Evolutionary conservation across 495 filamentous ascomycete species (phyloP), one percentile per base, ranked within the genome.

Genomic region (Aspergillus kassunensis): DNA sequence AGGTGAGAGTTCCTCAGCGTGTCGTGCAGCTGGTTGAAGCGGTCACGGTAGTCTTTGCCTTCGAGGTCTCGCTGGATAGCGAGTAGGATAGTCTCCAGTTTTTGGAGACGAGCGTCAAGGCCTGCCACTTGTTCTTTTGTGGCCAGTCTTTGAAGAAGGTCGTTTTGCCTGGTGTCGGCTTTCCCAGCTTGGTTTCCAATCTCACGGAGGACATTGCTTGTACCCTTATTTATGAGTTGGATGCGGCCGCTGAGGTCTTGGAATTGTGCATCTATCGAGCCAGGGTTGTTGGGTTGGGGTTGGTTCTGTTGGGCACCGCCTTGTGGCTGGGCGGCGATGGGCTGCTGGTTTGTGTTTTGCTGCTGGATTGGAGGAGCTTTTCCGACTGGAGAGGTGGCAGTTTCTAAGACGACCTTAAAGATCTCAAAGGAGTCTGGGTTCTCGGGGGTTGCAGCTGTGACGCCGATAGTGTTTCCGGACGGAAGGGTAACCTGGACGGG

Each of bases 341-440:
- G 68, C 39, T 68, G 62, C 46, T 69, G 64, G 20, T 69, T 52
- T 29, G 62, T 66, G 49, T 70, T 58, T 56, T 65, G 64, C 39
- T 71, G 50, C 54, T 39, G 47, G 46, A 46, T 25, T n/a, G 51
- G 51, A 3, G 42, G 33, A 13, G 33, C 51, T 41, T 44, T 46
- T 30, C 33, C 33, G 16, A 44, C 30, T 35, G 57, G 60, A 15
- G 63, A 49, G 39, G 58, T 56, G 44, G 64, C 58, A 29, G 70
- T 81, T 62, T 83, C 78, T 30, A 91, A 76, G 31, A 88, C 71
- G 60, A 97, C 81, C 59, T 92, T 95, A 76, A 90, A 92, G 54
- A 93, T 67, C 69, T 98, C 93, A 64, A 96, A 96, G 23, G 90
- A 95, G 66, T 98, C 93, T 0, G 93, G 89, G 57, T 81, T 91